Evolutionary conservation across 139 green algal species (phyloP).

Genomic region (Astrephomene gubernaculifera): DNA sequence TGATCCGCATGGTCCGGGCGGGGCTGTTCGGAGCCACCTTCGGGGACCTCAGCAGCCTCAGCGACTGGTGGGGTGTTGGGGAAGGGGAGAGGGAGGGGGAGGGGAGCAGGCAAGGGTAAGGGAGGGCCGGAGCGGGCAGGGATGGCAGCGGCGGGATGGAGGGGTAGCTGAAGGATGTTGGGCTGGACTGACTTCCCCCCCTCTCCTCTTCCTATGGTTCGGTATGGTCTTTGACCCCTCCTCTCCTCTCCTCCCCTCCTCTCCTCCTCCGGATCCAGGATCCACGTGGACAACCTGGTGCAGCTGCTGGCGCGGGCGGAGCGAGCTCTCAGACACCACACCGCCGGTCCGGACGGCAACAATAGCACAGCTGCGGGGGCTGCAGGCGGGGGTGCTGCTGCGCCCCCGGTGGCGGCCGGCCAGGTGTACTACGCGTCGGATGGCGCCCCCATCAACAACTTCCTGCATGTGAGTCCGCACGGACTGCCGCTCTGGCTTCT

Average conservation of each 20-base stretch:
- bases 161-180: too few relatives aligned
- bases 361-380: not conserved
- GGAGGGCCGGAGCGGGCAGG: not conserved
- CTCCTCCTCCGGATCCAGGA: constrained; percentile 21
- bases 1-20: constrained; percentile 24
- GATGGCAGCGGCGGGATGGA: not conserved
- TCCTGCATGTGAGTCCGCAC: constrained; percentile 17
- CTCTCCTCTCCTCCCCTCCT: too few relatives aligned
- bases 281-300: constrained; percentile 54
- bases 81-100: not conserved
- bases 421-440: constrained; percentile 53
- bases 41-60: not conserved
- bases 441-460: constrained; percentile 51
- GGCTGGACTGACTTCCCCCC: too few relatives aligned
- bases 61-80: not conserved
- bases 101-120: not conserved
- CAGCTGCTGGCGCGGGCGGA: constrained; percentile 27
- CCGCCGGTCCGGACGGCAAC: too few relatives aligned
- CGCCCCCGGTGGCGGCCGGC: constrained; percentile 10
- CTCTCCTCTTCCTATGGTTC: too few relatives aligned
- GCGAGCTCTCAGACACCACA: not conserved
- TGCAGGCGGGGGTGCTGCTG: not conserved
- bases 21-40: constrained; percentile 25
- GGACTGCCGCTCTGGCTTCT: too few relatives aligned
- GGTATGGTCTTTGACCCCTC: too few relatives aligned